These are phyloP conservation scores for Kluyveromyces starmeri DNA, from an alignment of 805 yeast species.

Conservation along the genomic window DNA sequence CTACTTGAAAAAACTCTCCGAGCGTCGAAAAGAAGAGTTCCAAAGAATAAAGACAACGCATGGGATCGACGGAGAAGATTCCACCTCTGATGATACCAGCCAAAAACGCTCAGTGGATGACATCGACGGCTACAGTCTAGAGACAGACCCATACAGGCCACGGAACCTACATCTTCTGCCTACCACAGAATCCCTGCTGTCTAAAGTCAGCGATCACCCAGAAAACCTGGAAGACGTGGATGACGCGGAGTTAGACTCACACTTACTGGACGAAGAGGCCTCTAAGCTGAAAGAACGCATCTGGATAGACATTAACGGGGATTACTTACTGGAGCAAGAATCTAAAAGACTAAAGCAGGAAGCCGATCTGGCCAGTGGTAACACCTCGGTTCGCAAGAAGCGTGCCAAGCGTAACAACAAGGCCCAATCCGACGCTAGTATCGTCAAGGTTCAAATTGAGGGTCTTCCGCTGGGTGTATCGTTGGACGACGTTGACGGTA, in stretches of 20 bases:
- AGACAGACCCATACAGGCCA: constrained; percentile 38
- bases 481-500: constrained; percentile 25
- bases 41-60: constrained; percentile 23
- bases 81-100: constrained; percentile 12
- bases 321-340: constrained; percentile 77
- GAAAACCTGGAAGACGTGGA: constrained; percentile 67
- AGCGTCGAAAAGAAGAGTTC: constrained; percentile 22
- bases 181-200: constrained; percentile 45
- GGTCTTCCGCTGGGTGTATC: constrained; percentile 11
- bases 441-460: constrained; percentile 28
- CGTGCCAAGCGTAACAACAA: constrained; percentile 27
- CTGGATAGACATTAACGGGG: constrained; percentile 88
- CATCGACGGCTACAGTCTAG: constrained; percentile 31
- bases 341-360: constrained; percentile 72
- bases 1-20: constrained; percentile 27
- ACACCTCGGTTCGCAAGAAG: constrained; percentile 44
- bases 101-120: constrained; percentile 21
- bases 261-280: constrained; percentile 61
- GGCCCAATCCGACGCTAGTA: constrained; percentile 20
- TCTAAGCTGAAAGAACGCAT: constrained; percentile 65
- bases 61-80: constrained; percentile 26
- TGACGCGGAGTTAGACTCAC: constrained; percentile 65
- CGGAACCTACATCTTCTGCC: constrained; percentile 50
- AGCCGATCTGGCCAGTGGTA: constrained; percentile 83
- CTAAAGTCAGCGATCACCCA: constrained; percentile 48